Evolutionary conservation across 495 filamentous ascomycete species (phyloP), one percentile per base, ranked within the genome.

Genomic region (Penicillium tannophilum): DNA sequence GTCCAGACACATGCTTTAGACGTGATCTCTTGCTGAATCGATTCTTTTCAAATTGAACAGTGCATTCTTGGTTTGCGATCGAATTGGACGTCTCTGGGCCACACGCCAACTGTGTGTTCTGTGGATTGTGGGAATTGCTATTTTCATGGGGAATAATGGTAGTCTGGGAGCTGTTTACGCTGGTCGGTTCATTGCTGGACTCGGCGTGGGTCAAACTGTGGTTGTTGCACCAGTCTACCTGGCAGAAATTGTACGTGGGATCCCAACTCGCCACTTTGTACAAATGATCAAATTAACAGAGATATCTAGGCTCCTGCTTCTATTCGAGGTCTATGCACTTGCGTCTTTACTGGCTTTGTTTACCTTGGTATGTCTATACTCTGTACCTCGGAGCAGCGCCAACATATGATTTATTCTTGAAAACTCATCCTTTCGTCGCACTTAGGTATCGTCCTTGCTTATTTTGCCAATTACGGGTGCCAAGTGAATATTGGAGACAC

Each of bases 61-160:
- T 64, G 87, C 87, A 8, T 89, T 89, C 70, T 61, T 85, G 12
- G 71, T 88, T 26, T 88, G 86, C 62, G 87, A 91, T 63, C 84
- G 81, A 52, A 82, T 89, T 58, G 86, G 86, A 24, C 84, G 87
- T 61, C 76, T 88, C 43, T 88, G 86, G 84, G 87, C 88, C 3
- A 89, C 88, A 6, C 79, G 86, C 4, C 80, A 84, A 59, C 80
- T 90, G 0, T 89, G 86, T 56, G 6, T 85, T 4, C 44, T 89
- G 1, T 90, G 88, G 88, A 82, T 88, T 14, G 8, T 88, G 2
- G 88, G 88, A 9, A 86, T 88, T 33, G 79, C 79, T 24, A 86
- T 90, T 61, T 89, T 87, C 74, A 85, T 90, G 79, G 83, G 78
- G 1, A 77, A 82, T 28, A 77, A 78, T 23, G 84, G 86, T 31